Percentiles rank a stretch among this genome's conserved stretches.
Conservation (phyloP, 352 stramenopile species). For the Saprolegnia diclina region DNA sequence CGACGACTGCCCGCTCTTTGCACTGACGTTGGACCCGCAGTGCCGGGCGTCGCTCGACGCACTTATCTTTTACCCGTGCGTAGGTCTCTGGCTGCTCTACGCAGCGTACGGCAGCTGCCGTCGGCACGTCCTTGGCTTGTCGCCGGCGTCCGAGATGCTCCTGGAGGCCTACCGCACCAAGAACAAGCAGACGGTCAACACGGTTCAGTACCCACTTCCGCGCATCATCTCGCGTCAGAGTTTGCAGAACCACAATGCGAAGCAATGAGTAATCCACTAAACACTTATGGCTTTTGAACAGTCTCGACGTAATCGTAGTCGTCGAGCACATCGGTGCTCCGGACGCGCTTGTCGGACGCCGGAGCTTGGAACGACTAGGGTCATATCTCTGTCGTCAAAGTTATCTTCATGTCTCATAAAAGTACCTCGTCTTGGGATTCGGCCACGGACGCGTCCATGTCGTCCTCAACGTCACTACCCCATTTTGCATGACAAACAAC, state of each 20-base stretch:
- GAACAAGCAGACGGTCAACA: conserved; percentile 10
- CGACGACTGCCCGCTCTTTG: background rate
- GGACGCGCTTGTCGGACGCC: conserved; percentile 40
- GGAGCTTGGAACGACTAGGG: conserved; percentile 5
- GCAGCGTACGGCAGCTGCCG: background rate
- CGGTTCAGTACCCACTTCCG: background rate
- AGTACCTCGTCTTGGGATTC: background rate
- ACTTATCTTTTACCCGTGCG: conserved; percentile 4
- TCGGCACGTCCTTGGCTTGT: background rate
- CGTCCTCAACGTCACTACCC: conserved; percentile 51
- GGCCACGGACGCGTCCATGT: conserved; percentile 32
- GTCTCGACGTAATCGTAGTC: conserved; percentile 81
- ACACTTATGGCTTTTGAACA: conserved; percentile 36
- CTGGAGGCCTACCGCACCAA: background rate
- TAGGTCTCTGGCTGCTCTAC: background rate
- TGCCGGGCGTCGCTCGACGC: conserved; percentile 2
- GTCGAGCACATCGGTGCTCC: conserved; percentile 62
- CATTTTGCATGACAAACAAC: background rate
- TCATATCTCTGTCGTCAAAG: background rate
- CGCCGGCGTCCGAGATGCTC: background rate
- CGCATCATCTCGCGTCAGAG: background rate
- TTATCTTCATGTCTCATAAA: background rate
- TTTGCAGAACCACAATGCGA: background rate
- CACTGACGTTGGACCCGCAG: background rate
- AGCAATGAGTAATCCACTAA: background rate